Base-by-base conservation (phyloP, 371 early-diverging fungal genomes). In the Paraphysoderma sedebokerense region DNA sequence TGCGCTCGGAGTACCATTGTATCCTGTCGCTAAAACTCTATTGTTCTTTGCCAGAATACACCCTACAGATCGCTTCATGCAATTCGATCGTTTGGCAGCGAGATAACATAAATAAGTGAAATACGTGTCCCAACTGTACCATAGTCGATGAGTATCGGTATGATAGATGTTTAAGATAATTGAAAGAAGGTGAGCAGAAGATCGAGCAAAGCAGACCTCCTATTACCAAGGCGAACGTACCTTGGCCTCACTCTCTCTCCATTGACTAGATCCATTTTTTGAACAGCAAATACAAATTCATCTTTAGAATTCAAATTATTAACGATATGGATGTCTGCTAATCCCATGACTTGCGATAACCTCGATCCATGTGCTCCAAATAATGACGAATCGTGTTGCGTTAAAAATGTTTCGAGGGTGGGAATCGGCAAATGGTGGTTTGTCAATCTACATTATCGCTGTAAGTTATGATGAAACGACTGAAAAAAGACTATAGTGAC, bases 41-140 rank as follows among this genome's bases (percentile, higher is more conserved):
- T 72, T 71, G 48, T 93, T 81, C 45, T 82, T 85, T 12, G 92
- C 90, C 9, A 98, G 58, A 17, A 98, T 84, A 57, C 92, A 91
- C 0, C 99, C 99, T 8, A 98, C 97, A 23, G 88, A 76, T 27
- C 97, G 82, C 55, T 98, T 98, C 97, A 98, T 96, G 65, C 92
- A 91, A 51, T 88, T 89, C 17, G 87, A 80, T 45, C 91, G 61
- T 35, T 68, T 66, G 1, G 82, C 76, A 56, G 84, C 96, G 26
- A 90, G 65, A 50, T 91, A 81, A 3, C 93, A 85, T n/a, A 98
- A 60, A 27, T 76, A 68, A 86, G 98, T 95, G 64, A 98, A 98
- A 54, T 98, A 98, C 0, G 84, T 77, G 63, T 96, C 92, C 96
- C 96, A 98, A 5, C 74, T 65, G n/a, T 36, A 36, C 37, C 37